A percentile compares a stretch with the other conserved stretches of the same genome.
These are phyloP conservation scores for Trametes meyenii DNA, from an alignment of 768 basidiomycete species.

Conservation along the genomic window DNA sequence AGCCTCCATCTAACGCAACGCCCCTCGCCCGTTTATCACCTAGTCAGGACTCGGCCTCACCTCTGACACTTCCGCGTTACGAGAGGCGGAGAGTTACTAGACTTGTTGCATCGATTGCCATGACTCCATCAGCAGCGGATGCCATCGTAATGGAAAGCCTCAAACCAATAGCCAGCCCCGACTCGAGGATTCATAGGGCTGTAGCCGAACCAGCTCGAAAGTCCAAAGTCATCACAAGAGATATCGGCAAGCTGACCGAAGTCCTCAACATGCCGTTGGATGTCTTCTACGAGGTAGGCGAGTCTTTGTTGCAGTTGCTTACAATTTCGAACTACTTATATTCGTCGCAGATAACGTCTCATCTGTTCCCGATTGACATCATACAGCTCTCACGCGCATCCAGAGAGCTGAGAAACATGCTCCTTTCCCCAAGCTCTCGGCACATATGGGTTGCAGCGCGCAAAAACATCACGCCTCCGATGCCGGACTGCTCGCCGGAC, in stretches of 20 bases:
- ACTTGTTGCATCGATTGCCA: too few species aligned
- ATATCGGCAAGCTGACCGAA: slow-evolving; percentile 8
- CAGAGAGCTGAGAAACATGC: slow-evolving; percentile 12
- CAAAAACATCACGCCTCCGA: slow-evolving; percentile 5
- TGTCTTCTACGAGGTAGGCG: slow-evolving; percentile 7
- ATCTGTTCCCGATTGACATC: slow-evolving; percentile 28
- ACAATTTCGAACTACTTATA: too few species aligned
- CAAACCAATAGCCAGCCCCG: neutral
- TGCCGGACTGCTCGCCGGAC: slow-evolving; percentile 14
- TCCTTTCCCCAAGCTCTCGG: slow-evolving; percentile 22
- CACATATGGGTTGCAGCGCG: slow-evolving; percentile 27
- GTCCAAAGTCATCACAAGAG: neutral
- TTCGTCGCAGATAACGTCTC: neutral
- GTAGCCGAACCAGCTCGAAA: neutral
- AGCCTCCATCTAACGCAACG: too few species aligned
- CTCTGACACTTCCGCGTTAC: too few species aligned
- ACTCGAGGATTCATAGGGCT: neutral
- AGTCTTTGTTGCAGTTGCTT: too few species aligned
- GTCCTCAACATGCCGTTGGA: slow-evolving; percentile 7
- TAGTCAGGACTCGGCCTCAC: too few species aligned
- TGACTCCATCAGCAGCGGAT: neutral
- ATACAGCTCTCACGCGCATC: slow-evolving; percentile 26
- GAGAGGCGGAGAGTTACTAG: too few species aligned
- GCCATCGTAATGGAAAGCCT: neutral
- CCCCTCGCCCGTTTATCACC: too few species aligned